Conservation (phyloP, 176 grass and related monocot genomes). For the Thinopyrum elongatum region DNA sequence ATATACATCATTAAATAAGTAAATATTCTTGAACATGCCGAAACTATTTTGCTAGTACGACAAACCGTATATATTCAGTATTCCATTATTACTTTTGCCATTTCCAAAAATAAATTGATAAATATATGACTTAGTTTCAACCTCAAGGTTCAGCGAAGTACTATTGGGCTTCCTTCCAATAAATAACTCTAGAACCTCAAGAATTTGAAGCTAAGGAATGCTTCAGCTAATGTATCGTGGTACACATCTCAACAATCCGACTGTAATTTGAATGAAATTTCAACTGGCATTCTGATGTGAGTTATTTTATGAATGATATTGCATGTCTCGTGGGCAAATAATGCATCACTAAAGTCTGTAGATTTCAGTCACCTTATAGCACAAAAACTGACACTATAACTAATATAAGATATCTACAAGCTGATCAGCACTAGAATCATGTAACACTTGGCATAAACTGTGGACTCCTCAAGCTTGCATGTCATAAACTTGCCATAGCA, state of each 20-base stretch:
- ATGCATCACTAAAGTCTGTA: neutral
- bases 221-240: neutral
- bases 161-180: neutral
- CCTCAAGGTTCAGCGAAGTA: neutral
- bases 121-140: neutral
- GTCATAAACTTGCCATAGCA: neutral
- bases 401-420: neutral
- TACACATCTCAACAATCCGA: neutral
- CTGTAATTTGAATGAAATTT: neutral
- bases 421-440: neutral
- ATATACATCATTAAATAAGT: conserved; percentile 12
- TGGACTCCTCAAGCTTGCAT: neutral
- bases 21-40: neutral
- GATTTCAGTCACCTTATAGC: neutral
- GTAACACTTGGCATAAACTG: neutral
- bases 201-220: neutral
- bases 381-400: neutral
- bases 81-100: neutral
- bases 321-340: neutral
- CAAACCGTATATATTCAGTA: neutral
- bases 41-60: neutral
- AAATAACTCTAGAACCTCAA: neutral
- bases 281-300: neutral
- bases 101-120: neutral
- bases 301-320: neutral